phyloP scores from a whole-genome alignment of 176 grass and related monocot species.

The Leersia perrieri region DNA sequence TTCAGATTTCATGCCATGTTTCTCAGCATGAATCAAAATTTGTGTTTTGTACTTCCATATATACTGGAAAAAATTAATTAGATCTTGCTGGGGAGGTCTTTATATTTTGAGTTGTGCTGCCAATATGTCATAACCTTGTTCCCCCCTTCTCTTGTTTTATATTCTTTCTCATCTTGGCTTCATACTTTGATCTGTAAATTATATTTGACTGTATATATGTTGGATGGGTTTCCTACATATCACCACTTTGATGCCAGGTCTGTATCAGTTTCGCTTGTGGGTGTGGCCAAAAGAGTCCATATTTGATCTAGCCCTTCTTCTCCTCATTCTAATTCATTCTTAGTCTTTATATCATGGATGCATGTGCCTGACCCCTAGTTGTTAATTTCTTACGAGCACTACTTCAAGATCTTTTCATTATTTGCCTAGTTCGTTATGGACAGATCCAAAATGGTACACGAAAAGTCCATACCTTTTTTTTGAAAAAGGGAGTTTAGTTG shows the following conservation, averaged over 20 bases:
- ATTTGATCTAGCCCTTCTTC: conserved; percentile 7
- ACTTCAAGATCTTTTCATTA: background rate
- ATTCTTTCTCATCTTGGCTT: background rate
- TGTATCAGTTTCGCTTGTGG: conserved; percentile 27
- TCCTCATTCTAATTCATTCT: conserved; percentile 17
- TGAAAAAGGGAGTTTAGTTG: background rate
- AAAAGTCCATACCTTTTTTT: background rate
- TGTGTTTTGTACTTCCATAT: background rate
- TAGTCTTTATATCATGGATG: background rate
- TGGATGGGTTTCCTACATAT: background rate
- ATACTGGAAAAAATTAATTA: background rate
- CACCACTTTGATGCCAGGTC: background rate
- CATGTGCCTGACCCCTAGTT: background rate
- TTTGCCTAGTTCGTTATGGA: background rate
- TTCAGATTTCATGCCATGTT: conserved; percentile 1
- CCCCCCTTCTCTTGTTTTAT: background rate
- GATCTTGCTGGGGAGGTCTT: background rate
- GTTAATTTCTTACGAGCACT: background rate
- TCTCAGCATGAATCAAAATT: background rate
- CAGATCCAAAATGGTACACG: background rate
- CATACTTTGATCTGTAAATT: conserved; percentile 3
- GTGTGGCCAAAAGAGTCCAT: background rate
- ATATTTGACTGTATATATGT: background rate
- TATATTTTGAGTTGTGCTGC: background rate
- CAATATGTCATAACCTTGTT: background rate